Evolutionary conservation across 306 rosid genomes (phyloP).

Genomic region (Canavalia gladiata): DNA sequence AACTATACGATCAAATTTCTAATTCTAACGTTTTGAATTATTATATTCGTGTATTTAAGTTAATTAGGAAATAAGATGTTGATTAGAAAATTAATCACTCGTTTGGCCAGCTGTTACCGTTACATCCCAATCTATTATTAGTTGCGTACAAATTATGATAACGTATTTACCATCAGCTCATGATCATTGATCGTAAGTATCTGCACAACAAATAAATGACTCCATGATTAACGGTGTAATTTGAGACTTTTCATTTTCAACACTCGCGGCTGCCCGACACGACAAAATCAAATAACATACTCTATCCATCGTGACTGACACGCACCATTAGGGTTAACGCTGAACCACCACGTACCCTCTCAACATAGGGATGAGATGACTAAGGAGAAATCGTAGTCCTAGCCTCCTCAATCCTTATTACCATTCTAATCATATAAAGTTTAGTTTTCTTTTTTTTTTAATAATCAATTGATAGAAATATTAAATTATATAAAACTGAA

Average conservation of each 20-base stretch:
- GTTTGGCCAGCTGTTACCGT: not conserved
- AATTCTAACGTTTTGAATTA: not conserved
- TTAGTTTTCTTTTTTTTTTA: too few relatives aligned
- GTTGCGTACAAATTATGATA: not conserved
- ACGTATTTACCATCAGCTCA: not conserved
- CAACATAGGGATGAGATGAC: not conserved
- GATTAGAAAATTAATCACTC: not conserved
- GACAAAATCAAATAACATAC: too few relatives aligned
- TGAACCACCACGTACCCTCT: constrained; percentile 8
- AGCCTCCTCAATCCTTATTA: too few relatives aligned
- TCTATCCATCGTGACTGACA: not conserved
- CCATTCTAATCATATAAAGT: too few relatives aligned
- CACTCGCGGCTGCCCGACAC: not conserved
- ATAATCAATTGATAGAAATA: too few relatives aligned
- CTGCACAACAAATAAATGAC: not conserved
- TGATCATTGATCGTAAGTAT: not conserved
- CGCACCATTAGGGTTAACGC: not conserved
- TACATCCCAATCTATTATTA: not conserved
- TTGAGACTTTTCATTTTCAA: constrained; percentile 18
- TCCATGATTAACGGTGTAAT: constrained; percentile 24
- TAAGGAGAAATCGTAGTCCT: too few relatives aligned
- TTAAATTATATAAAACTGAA: too few relatives aligned
- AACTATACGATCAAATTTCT: not conserved
- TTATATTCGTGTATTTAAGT: not conserved
- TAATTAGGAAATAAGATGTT: not conserved